phyloP scores from a whole-genome alignment of 2,329 filamentous ascomycete species.

The Phialocephala sp. region DNA sequence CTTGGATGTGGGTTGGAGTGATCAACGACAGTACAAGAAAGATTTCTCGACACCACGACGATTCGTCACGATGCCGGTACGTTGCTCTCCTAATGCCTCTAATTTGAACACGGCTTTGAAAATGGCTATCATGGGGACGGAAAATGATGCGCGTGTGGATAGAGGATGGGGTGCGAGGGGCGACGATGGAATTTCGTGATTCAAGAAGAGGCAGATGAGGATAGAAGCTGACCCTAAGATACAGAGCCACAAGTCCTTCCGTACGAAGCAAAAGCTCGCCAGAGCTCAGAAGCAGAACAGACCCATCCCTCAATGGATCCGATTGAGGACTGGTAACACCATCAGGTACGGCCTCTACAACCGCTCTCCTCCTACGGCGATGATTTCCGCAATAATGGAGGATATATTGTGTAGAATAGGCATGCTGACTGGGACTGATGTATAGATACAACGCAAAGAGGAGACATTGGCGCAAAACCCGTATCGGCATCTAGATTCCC shows the following conservation, averaged over 20 bases:
- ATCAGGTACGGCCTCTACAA: conserved; percentile 74
- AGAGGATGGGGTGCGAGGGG: conserved; percentile 2
- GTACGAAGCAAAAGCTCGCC: conserved; percentile 99
- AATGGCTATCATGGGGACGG: neutral
- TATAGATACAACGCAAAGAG: conserved; percentile 99
- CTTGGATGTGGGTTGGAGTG: neutral
- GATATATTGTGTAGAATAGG: neutral
- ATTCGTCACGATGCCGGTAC: conserved; percentile 61
- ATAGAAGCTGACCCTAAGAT: conserved; percentile 28
- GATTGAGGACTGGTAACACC: conserved; percentile 97
- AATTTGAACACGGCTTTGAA: neutral
- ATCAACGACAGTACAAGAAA: conserved; percentile 17
- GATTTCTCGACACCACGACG: conserved; percentile 43
- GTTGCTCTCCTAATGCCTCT: conserved; percentile 36
- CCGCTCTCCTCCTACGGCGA: conserved; percentile 13
- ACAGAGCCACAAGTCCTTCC: conserved; percentile 99
- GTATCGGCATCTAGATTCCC: conserved; percentile 91
- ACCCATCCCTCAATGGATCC: conserved; percentile 99
- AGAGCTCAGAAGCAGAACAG: conserved; percentile 99
- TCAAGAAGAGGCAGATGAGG: conserved; percentile 18
- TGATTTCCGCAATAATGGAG: neutral
- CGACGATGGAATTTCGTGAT: conserved; percentile 13
- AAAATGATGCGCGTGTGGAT: neutral
- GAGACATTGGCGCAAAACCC: conserved; percentile 99
- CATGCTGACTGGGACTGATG: conserved; percentile 12